phyloP scores from a whole-genome alignment of 129 eudicot species.

The Pittosporum tobira region DNA sequence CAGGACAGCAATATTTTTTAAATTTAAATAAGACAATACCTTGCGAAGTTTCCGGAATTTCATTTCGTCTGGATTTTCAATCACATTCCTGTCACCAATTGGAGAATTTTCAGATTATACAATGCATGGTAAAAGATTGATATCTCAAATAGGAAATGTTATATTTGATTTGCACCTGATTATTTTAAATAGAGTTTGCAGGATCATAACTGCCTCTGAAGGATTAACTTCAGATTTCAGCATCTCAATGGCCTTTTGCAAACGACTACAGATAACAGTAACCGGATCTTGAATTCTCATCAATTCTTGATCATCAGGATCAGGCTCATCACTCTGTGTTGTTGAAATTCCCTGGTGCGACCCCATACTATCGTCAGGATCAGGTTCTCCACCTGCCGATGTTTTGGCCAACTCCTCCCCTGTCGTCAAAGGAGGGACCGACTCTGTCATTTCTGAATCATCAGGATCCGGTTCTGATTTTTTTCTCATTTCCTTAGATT shows the following conservation, averaged over 20 bases:
- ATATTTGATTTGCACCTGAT: slow-evolving; percentile 29
- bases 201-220: slow-evolving; percentile 34
- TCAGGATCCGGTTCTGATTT: slow-evolving; percentile 27
- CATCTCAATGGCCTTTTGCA: slow-evolving; percentile 52
- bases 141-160: not conserved
- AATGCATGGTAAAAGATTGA: not conserved
- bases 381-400: slow-evolving; percentile 16
- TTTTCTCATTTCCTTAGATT: slow-evolving; percentile 1
- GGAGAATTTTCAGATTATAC: not conserved
- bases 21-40: slow-evolving; percentile 31
- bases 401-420: not conserved
- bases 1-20: not conserved
- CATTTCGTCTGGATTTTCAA: slow-evolving; percentile 70
- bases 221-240: slow-evolving; percentile 57
- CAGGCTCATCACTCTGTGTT: slow-evolving; percentile 26
- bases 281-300: slow-evolving; percentile 84
- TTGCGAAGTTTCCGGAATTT: slow-evolving; percentile 74
- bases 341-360: not conserved
- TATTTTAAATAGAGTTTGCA: slow-evolving; percentile 69
- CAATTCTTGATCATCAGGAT: slow-evolving; percentile 59
- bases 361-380: slow-evolving; percentile 25
- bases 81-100: slow-evolving; percentile 47
- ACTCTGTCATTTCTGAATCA: slow-evolving; percentile 12
- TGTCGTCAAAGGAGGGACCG: not conserved
- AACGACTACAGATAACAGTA: slow-evolving; percentile 38